These are phyloP conservation scores for Monilinia fructigena DNA, from an alignment of 2,329 filamentous ascomycete species.

Conservation along the genomic window DNA sequence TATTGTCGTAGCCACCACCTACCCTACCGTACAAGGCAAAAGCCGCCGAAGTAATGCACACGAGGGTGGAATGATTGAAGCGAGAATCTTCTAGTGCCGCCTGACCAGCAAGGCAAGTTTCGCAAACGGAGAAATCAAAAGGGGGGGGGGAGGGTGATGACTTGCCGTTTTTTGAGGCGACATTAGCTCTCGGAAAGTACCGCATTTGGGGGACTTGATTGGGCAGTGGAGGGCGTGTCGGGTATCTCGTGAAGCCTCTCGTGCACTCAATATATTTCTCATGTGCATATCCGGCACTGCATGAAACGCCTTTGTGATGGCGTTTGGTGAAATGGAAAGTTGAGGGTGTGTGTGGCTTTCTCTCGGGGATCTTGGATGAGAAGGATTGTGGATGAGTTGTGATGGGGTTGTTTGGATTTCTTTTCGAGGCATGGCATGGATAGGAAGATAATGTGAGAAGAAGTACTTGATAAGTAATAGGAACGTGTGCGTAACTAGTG, in stretches of 20 bases:
- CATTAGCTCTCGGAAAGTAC: slow-evolving; percentile 4
- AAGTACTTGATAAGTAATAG: too few species aligned
- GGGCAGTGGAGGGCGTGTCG: neutral
- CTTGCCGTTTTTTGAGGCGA: neutral
- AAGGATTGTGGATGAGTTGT: neutral
- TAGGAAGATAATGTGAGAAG: too few species aligned
- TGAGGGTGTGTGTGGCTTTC: too few species aligned
- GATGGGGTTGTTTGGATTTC: too few species aligned
- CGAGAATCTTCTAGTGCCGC: neutral
- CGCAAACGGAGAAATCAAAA: neutral
- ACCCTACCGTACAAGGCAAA: too few species aligned
- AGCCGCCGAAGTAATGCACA: neutral
- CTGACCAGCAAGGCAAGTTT: neutral
- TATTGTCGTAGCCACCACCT: too few species aligned
- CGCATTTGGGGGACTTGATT: neutral
- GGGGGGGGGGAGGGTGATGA: neutral
- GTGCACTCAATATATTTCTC: slow-evolving; percentile 3
- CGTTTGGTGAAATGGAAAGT: neutral
- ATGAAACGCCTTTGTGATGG: neutral
- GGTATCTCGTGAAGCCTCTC: neutral
- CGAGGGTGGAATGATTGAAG: neutral
- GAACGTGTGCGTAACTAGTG: too few species aligned
- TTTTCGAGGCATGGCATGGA: too few species aligned
- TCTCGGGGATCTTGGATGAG: neutral
- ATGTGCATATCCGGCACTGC: neutral